phyloP scores from a whole-genome alignment of 2,329 filamentous ascomycete genomes.

The Neoarthrinium moseri region DNA sequence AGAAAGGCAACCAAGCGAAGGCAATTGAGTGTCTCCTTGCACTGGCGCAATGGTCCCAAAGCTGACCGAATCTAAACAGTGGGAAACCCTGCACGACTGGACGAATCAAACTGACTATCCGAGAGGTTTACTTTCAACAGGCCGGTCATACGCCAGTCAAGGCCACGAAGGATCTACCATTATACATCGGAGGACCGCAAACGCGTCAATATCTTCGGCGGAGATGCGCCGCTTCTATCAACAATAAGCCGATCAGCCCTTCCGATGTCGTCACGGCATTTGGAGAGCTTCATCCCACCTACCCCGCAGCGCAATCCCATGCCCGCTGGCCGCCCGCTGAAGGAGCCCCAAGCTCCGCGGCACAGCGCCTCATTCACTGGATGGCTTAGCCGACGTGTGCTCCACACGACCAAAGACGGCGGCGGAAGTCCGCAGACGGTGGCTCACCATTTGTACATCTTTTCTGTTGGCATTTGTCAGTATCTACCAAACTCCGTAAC shows the following conservation, averaged over 20 bases:
- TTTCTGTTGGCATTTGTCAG: neutral
- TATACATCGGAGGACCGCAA: too few species aligned
- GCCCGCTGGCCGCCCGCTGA: neutral
- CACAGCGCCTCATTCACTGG: too few species aligned
- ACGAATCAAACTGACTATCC: too few species aligned
- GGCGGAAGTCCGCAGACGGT: neutral
- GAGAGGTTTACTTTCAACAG: too few species aligned
- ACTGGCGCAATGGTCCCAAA: neutral
- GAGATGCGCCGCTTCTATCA: too few species aligned
- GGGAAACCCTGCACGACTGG: too few species aligned
- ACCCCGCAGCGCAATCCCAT: conserved; percentile 3
- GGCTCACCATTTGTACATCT: neutral
- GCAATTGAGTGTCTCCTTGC: neutral
- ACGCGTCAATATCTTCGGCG: too few species aligned
- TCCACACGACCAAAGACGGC: conserved; percentile 2
- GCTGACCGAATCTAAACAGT: too few species aligned
- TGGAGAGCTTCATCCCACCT: neutral
- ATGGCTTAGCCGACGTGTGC: too few species aligned
- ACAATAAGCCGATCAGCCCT: conserved; percentile 3
- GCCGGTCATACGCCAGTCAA: neutral
- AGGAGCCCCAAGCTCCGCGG: neutral
- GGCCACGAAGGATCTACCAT: neutral
- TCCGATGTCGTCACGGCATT: conserved; percentile 4
- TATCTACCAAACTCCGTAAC: too few species aligned
- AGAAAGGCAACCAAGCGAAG: neutral